Conservation (phyloP, 352 stramenopile species). For the Globisporangium radiosum region DNA sequence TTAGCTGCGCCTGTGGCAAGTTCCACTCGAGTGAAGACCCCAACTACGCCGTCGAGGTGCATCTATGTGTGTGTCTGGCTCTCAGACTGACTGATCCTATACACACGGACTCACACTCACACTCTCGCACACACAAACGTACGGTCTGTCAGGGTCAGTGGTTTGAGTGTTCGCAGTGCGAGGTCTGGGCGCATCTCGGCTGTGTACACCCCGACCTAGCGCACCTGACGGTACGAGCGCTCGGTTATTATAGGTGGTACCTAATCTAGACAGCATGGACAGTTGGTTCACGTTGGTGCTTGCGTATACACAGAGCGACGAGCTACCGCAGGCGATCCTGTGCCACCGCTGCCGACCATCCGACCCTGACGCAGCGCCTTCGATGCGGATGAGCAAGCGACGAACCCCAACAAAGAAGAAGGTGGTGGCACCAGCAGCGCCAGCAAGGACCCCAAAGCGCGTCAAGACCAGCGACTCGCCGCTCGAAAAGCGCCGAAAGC, state of each 20-base stretch:
- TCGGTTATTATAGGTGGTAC: too few species aligned
- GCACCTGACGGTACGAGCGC: constrained; percentile 14
- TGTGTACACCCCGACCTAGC: constrained; percentile 53
- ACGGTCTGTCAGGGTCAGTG: constrained; percentile 42
- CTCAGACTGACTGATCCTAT: background rate
- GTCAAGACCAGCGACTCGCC: background rate
- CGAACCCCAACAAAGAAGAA: background rate
- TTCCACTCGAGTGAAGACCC: constrained; percentile 57
- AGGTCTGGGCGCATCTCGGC: constrained; percentile 68
- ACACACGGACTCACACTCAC: background rate
- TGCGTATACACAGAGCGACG: constrained; percentile 1
- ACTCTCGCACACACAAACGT: background rate
- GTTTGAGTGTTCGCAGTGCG: constrained; percentile 78
- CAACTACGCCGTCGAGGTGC: constrained; percentile 45
- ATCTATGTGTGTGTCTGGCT: background rate
- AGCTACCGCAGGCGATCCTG: constrained; percentile 11
- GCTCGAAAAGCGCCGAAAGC: constrained; percentile 1
- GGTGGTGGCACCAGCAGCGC: background rate
- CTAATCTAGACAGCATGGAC: too few species aligned
- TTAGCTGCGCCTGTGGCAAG: constrained; percentile 63
- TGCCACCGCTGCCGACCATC: constrained; percentile 1
- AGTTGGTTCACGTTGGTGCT: background rate
- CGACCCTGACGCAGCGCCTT: background rate
- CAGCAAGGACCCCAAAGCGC: background rate
- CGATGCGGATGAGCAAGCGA: background rate